Evolutionary conservation across 2,329 filamentous ascomycete genomes (phyloP).

Genomic region (Aspergillus sp.): DNA sequence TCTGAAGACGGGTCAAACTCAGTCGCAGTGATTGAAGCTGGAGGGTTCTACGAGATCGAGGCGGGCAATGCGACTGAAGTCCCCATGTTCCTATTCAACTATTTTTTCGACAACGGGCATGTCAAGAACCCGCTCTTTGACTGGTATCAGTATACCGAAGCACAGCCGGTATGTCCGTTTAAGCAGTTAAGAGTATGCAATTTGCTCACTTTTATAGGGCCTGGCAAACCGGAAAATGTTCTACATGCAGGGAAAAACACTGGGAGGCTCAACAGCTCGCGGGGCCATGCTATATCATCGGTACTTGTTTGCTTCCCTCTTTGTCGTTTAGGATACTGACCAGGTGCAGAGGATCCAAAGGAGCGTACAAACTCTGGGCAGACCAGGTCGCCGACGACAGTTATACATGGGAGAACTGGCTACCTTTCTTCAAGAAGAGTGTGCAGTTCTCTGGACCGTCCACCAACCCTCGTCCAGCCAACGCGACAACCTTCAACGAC

Average conservation of each 20-base stretch:
- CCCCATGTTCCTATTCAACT: background rate
- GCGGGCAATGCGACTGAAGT: background rate
- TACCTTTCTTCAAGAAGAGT: constrained; percentile 25
- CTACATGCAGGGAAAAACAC: background rate
- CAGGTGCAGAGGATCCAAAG: background rate
- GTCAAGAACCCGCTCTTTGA: background rate
- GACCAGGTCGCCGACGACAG: constrained; percentile 31
- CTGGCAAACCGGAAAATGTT: background rate
- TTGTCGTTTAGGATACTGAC: background rate
- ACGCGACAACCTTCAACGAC: constrained; percentile 5
- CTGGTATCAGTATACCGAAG: background rate
- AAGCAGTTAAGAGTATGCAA: constrained; percentile 52
- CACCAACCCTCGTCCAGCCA: constrained; percentile 19
- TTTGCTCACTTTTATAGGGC: constrained; percentile 9
- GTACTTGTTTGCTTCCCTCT: background rate
- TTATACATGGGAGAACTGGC: constrained; percentile 24
- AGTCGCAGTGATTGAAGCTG: constrained; percentile 41
- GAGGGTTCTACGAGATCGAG: constrained; percentile 51
- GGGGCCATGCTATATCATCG: background rate
- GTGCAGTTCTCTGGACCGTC: constrained; percentile 25
- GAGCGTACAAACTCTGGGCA: constrained; percentile 29
- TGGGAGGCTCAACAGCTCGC: background rate
- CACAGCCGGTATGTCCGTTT: constrained; percentile 9
- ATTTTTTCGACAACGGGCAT: background rate
- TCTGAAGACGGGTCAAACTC: constrained; percentile 46